Percentiles rank a stretch among this genome's conserved stretches.
Evolutionary conservation across 2,329 filamentous ascomycete species (phyloP).

Genomic region (Phyllosticta citriasiana): DNA sequence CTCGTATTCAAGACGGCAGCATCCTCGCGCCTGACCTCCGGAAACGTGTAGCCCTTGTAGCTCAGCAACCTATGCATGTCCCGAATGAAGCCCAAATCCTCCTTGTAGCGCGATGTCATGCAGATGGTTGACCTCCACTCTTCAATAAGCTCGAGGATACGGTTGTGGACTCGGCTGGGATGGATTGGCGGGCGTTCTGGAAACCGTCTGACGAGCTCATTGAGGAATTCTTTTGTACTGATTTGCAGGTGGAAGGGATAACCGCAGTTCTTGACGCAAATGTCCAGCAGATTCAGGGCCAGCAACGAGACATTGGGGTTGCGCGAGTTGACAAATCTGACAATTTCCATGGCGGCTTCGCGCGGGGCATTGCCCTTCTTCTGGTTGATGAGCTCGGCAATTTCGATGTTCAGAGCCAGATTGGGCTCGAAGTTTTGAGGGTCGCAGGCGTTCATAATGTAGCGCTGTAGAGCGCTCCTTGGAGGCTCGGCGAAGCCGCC

Average conservation of each 20-base stretch:
- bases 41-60: constrained; percentile 96
- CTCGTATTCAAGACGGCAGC: constrained; percentile 93
- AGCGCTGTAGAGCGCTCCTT: constrained; percentile 82
- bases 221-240: constrained; percentile 96
- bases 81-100: constrained; percentile 88
- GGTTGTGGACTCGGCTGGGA: constrained; percentile 74
- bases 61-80: constrained; percentile 95
- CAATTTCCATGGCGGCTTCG: constrained; percentile 87
- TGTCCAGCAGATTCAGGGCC: constrained; percentile 83
- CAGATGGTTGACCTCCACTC: constrained; percentile 98
- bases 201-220: constrained; percentile 92
- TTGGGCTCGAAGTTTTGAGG: constrained; percentile 98
- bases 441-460: constrained; percentile 92
- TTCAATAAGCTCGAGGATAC: constrained; percentile 92
- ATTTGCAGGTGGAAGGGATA: constrained; percentile 99
- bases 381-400: constrained; percentile 88
- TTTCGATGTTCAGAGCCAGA: constrained; percentile 90
- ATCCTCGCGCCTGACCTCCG: constrained; percentile 84
- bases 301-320: constrained; percentile 92
- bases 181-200: constrained; percentile 86
- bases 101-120: constrained; percentile 94
- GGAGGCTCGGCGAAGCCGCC: constrained; percentile 68
- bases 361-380: constrained; percentile 91
- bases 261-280: constrained; percentile 99
- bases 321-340: constrained; percentile 90